Base-by-base conservation (phyloP, 192 early-diverging fungal genomes). In the Mortierella antarctica region DNA sequence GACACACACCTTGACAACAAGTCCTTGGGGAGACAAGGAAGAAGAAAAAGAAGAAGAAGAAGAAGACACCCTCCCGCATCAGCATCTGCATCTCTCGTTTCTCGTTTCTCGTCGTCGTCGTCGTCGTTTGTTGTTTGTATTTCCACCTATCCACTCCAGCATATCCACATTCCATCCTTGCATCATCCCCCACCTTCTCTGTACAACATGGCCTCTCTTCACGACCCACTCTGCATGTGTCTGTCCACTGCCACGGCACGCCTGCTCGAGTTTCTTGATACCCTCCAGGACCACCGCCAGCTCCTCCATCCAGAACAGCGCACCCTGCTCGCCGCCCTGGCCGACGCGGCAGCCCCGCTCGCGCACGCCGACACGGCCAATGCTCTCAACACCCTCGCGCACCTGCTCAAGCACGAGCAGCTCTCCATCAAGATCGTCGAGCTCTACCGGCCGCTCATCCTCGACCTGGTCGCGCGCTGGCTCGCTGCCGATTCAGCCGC, bases 391-490 rank as follows among this genome's bases (percentile, higher is more conserved):
- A 80, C 68, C 11, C 62, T 80, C 31, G 67, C 77, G 11, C 46
- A 62, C 15, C 41, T 80, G 41, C 77, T 80, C 53, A 80, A 80
- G 77, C 62, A 80, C 40, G 70, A 71, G 40, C 48, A 52, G 5
- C 39, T 72, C 11, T 53, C 77, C 2, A 64, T 71, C 58, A 80
- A 67, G 54, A 75, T 91, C 50, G 75, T 86, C 11, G 68, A 79
- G n/a, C 70, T 86, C 10, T 92, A 91, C 71, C 82, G 96, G 18
- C 93, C 95, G 4, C 73, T 98, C 14, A 84, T 95, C 9, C 85
- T 96, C 23, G 96, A 98, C 63, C 85, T 98, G 41, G 87, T 89
- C 0, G 92, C 92, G 15, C 90, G 96, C 54, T 95, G 93, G 94
- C 86, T 86, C 15, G 62, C 78, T 11, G 67, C 84, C n/a, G 85